Evolutionary conservation across 345 rosid genomes (phyloP), one percentile per base, ranked within the genome.

Genomic region (Microcos paniculata): DNA sequence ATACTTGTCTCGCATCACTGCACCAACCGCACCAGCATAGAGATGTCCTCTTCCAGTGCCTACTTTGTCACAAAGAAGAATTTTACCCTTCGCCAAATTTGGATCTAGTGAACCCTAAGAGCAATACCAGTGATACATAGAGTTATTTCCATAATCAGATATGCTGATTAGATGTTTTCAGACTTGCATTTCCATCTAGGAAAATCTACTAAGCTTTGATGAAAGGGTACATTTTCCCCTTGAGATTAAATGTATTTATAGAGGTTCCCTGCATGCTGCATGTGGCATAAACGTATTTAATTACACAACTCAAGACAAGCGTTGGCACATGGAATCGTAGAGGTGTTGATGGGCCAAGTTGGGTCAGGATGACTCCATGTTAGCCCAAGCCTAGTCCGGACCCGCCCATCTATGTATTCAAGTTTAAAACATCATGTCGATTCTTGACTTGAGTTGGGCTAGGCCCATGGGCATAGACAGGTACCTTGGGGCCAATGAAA

Each of bases 21-120:
- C 0, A 12, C 31, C 30, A 12, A 19, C 35, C 12, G 51, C 31
- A 11, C 56, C 52, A 51, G 45, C 38, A 4, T 28, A 63, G 59
- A 63, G 2, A 1, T 26, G 62, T 58, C 61, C 73, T 76, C 57
- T 58, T n/a, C 43, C 43, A 18, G 8, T 23, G 59, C 4, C 5
- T 55, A 9, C 14, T 4, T 0, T 7, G 3, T 69, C 71, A 48
- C 97, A 92, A 51, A 87, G 72, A 38, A 92, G 82, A 42, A 90
- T 85, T 79, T 87, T 90, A 45, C 93, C 92, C 58, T 79, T 76
- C 12, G 84, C 90, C 40, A 85, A 88, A 59, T 78, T 76, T 13
- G 66, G 81, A 69, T 31, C 77, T 13, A 84, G 83, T 2, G 89
- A 73, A 62, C 75, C 70, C 4, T 30, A 18, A 2, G 40, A 0